Base-by-base conservation (phyloP, 1,284 basidiomycete species). In the Kalmanozyma brasiliensis region DNA sequence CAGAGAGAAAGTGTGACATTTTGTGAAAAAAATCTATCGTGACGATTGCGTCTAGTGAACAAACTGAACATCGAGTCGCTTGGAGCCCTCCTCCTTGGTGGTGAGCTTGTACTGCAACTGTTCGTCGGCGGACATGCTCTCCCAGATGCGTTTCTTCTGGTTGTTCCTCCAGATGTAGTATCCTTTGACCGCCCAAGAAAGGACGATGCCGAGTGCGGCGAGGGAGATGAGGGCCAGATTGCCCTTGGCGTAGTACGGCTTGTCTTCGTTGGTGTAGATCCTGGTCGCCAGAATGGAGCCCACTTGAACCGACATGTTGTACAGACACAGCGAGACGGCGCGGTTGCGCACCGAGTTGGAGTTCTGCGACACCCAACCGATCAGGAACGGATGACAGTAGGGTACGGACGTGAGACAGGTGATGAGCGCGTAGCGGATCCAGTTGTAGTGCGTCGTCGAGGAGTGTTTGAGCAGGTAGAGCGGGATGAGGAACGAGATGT, bases 271-370 rank as follows among this genome's bases (percentile, higher is more conserved):
- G 11, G 66, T 71, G 40, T 76, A 79, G 33, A 77, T 49, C n/a
- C 63, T 52, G 7, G 62, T 61, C 1, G 71, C 46, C 9, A 73
- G 47, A 32, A 79, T 56, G 5, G 51, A 52, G 14, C 61, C 65
- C 4, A 58, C 56, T 36, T 78, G 77, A 6, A 75, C 68, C 14
- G 43, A 60, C 76, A 74, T 78, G 61, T 75, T 76, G 57, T 74
- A 73, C 11, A 77, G 41, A 19, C 57, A 74, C 14, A 60, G 37
- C 6, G 65, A 46, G 6, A 77, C 62, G 8, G 75, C 60, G 0
- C 75, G 58, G 20, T 62, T 75, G 2, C 74, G 55, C 1, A 77
- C 75, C 11, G 66, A 71, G 6, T 45, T 22, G 7, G 70, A 61
- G 33, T 76, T 75, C 17, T 51, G 49, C 8, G 57, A 61, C 0